Percentiles rank a stretch among this genome's conserved stretches.
Evolutionary conservation across 169 alveolate species (phyloP).

Genomic region (Fabrea salina): DNA sequence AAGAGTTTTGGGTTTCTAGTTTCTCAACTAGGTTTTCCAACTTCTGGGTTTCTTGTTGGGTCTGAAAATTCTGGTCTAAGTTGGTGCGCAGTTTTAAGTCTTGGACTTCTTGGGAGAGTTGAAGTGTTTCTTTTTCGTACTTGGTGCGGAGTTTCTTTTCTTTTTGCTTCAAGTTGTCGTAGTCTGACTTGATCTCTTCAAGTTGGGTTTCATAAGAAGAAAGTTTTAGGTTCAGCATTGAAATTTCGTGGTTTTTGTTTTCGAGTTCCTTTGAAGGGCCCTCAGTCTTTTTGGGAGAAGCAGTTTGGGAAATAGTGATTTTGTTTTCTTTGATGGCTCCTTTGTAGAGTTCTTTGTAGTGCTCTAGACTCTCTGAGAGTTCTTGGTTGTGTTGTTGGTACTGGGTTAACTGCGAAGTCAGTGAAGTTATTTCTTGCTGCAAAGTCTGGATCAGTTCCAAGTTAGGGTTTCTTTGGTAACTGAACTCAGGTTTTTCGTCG

Average conservation of each 20-base stretch:
- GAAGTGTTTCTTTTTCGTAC: not conserved
- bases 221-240: not conserved
- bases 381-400: not conserved
- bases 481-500: too few relatives aligned
- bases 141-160: not conserved
- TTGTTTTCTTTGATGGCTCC: too few relatives aligned
- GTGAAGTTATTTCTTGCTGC: not conserved
- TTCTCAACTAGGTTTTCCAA: not conserved
- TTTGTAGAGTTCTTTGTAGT: not conserved
- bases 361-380: not conserved
- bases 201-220: not conserved
- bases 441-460: constrained; percentile 19
- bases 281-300: too few relatives aligned
- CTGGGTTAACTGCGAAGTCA: not conserved
- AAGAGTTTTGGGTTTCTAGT: not conserved
- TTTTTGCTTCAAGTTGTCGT: not conserved
- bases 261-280: too few relatives aligned
- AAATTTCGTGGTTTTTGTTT: not conserved
- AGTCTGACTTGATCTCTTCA: not conserved
- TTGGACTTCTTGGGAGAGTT: constrained; percentile 12
- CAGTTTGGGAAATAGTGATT: too few relatives aligned
- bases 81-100: not conserved
- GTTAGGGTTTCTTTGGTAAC: too few relatives aligned
- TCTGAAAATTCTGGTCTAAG: not conserved
- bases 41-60: not conserved